These are phyloP conservation scores for Vitis hybrid DNA, from an alignment of 177 flowering plant genomes.

Conservation along the genomic window DNA sequence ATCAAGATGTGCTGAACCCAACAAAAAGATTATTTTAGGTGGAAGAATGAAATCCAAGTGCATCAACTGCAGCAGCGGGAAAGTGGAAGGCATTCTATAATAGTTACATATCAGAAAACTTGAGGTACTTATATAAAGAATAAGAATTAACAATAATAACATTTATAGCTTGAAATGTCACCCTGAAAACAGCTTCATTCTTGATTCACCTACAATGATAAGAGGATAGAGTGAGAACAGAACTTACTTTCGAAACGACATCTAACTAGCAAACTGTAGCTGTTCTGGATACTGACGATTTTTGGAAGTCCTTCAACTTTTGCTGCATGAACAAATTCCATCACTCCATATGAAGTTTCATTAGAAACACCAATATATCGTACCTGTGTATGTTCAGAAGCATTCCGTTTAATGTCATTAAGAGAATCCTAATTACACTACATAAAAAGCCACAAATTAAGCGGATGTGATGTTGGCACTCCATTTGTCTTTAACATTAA, in stretches of 20 bases:
- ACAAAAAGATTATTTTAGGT: too few species aligned
- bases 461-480: not conserved
- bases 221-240: not conserved
- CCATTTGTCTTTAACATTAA: not conserved
- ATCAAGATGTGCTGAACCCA: too few species aligned
- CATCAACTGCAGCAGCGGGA: not conserved
- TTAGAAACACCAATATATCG: slow-evolving; percentile 93
- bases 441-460: not conserved
- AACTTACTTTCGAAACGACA: slow-evolving; percentile 71
- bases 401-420: not conserved
- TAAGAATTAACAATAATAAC: not conserved
- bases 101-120: not conserved
- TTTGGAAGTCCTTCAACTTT: slow-evolving; percentile 83
- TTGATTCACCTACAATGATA: not conserved
- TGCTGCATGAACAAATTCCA: slow-evolving; percentile 95
- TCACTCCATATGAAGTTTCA: slow-evolving; percentile 95
- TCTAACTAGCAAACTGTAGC: slow-evolving; percentile 72
- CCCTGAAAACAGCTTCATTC: not conserved
- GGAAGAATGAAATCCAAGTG: too few species aligned
- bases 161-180: not conserved
- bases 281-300: slow-evolving; percentile 94
- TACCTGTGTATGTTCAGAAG: slow-evolving; percentile 46
- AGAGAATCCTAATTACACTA: not conserved
- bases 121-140: not conserved
- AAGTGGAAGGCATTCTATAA: not conserved